phyloP scores from a whole-genome alignment of 345 rosid genomes.

The Pelargonium nanum region DNA sequence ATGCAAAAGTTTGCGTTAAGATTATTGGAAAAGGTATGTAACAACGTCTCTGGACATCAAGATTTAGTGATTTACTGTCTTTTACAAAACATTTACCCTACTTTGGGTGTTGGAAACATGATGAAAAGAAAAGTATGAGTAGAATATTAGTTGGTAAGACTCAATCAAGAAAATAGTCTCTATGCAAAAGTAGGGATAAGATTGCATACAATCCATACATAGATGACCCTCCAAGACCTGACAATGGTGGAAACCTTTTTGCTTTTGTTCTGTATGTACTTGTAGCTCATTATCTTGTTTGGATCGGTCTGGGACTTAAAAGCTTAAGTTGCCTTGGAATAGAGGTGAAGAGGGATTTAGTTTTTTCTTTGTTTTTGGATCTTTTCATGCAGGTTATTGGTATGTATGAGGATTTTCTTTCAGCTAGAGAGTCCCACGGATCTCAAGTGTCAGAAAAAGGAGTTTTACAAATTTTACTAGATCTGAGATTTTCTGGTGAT shows the following conservation, averaged over 20 bases:
- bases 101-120: background rate
- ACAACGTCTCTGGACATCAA: conserved; percentile 1
- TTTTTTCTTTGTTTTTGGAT: background rate
- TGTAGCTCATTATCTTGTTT: background rate
- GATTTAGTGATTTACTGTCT: too few species aligned
- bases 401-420: conserved; percentile 65
- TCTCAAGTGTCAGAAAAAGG: conserved; percentile 90
- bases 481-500: conserved; percentile 75
- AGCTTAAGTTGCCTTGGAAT: conserved; percentile 8
- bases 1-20: conserved; percentile 63
- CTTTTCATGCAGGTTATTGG: conserved; percentile 50
- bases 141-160: background rate
- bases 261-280: background rate
- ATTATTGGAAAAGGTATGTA: conserved; percentile 66
- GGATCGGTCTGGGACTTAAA: conserved; percentile 13
- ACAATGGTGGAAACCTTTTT: conserved; percentile 34
- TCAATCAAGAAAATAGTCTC: too few species aligned
- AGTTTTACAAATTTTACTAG: conserved; percentile 73
- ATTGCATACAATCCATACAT: too few species aligned
- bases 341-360: conserved; percentile 5
- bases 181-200: too few species aligned
- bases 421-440: conserved; percentile 45
- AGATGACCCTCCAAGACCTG: too few species aligned
- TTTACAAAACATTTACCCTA: too few species aligned
- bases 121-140: background rate